Base-by-base conservation (phyloP, 1,284 basidiomycete species). In the Malassezia caprae region DNA sequence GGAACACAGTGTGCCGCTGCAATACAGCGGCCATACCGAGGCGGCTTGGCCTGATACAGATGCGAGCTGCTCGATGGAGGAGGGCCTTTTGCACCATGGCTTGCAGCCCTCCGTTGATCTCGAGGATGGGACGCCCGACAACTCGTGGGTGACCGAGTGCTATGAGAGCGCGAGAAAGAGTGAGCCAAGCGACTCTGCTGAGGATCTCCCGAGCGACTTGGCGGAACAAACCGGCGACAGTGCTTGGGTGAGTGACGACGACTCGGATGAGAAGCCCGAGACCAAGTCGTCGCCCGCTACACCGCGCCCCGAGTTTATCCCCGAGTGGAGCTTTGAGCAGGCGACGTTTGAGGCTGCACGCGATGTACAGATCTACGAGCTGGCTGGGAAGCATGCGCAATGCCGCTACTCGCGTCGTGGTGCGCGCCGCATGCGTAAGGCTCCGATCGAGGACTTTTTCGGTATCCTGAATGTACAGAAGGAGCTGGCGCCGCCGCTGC, bases 281-380 rank as follows among this genome's bases (percentile, higher is more conserved):
- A 15, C 5, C 8, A 17, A 27, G 26, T 23, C 50, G 27, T 27
- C 13, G 7, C 35, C 35, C 19, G 43, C 32, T 23, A 45, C 55
- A 10, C 24, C 24, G n/a, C 48, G 55, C 17, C 55, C 55, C 24
- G 55, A 57, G 23, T 57, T 57, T 27, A 57, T 57, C 21, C 55
- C 49, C 15, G 55, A 57, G 19, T 57, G 55, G 55, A 57, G 55
- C 42, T 57, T 57, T 39, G 55, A 47, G 21, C 55, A 57, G 30
- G 55, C 55, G 4, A 43, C 41, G 37, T 57, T 52, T 39, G 55
- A 57, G 44, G 55, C 55, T 2, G 23, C 37, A 17, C 55, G 49
- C 15, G 55, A 57, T 12, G 28, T 57, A 19, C 35, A 40, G 12
- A 28, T 45, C 11, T 57, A 52, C 40, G 39, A 45, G 12, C 15